phyloP scores from a whole-genome alignment of 306 rosid species.

The Albizia julibrissin region DNA sequence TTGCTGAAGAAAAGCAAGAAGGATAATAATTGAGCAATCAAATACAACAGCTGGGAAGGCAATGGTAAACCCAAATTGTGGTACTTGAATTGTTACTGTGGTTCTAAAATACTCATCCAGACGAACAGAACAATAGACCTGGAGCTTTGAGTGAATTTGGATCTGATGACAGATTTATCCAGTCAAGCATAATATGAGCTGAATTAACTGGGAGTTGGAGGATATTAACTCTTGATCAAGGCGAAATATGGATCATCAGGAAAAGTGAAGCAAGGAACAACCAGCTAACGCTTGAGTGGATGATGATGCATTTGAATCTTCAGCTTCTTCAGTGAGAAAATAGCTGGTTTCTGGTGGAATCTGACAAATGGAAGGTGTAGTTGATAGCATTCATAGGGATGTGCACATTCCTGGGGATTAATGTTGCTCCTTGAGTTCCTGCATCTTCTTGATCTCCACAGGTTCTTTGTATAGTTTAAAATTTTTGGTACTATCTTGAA shows the following conservation, averaged over 20 bases:
- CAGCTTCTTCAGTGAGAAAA: constrained; percentile 8
- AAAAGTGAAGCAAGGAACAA: constrained; percentile 29
- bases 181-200: not conserved
- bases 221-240: constrained; percentile 17
- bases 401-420: constrained; percentile 16
- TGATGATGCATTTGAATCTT: constrained; percentile 15
- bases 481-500: constrained; percentile 16
- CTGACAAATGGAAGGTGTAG: constrained; percentile 9
- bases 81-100: not conserved
- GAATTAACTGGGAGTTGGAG: constrained; percentile 25
- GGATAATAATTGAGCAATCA: constrained; percentile 50
- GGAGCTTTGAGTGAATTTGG: constrained; percentile 27
- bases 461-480: constrained; percentile 35
- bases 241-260: constrained; percentile 12
- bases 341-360: constrained; percentile 14
- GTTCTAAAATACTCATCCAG: not conserved
- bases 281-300: constrained; percentile 24
- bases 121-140: not conserved
- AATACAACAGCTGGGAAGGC: constrained; percentile 16
- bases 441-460: constrained; percentile 8
- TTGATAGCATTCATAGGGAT: constrained; percentile 19
- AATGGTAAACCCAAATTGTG: not conserved
- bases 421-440: constrained; percentile 12
- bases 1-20: constrained; percentile 86
- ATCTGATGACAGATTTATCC: constrained; percentile 9